Base-by-base conservation (phyloP, 1,139 yeast species). In the Magnusiomyces magnusii region DNA sequence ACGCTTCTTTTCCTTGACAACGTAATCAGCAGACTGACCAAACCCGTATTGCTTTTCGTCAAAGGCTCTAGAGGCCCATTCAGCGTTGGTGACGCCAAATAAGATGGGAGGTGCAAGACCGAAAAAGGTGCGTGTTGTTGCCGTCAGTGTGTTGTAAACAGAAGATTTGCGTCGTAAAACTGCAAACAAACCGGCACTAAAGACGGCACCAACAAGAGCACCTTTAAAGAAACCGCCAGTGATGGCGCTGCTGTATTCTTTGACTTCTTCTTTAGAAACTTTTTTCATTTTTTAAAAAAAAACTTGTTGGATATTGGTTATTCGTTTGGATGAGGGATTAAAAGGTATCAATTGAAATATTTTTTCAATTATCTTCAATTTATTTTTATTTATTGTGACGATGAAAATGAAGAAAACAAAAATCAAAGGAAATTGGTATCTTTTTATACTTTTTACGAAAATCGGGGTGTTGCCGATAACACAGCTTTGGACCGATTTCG, bases 211-310 rank as follows among this genome's bases (percentile, higher is more conserved):
- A 17, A 80, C 69, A 5, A 75, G 73, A 28, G 80, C 73, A 61
- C 95, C 95, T 67, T 84, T 81, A 27, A 78, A 50, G 58, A 87
- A 91, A 70, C 91, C 93, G 15, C 68, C 63, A 24, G 80, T 68
- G 27, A 86, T 81, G 63, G 82, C 80, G 61, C 78, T 75, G 67
- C 78, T 76, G 72, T 87, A 92, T 9, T 83, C 89, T 58, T 77
- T 76, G 61, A 82, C 77, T 74, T 87, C 93, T 70, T 84, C 87
- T 61, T 80, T 76, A 27, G 86, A 74, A 50, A 86, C 77, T 63
- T 87, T 70, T 78, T 87, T 87, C 95, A 87, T 87, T 56, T 56
- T 66, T 60, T 31, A 31, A 31, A n/a, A n/a, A n/a, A n/a, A n/a
- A n/a, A n/a, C n/a, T n/a, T n/a, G n/a, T n/a, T n/a, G n/a, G n/a